Conservation (phyloP, 305 asterid genomes). For the Solanum hybrid region DNA sequence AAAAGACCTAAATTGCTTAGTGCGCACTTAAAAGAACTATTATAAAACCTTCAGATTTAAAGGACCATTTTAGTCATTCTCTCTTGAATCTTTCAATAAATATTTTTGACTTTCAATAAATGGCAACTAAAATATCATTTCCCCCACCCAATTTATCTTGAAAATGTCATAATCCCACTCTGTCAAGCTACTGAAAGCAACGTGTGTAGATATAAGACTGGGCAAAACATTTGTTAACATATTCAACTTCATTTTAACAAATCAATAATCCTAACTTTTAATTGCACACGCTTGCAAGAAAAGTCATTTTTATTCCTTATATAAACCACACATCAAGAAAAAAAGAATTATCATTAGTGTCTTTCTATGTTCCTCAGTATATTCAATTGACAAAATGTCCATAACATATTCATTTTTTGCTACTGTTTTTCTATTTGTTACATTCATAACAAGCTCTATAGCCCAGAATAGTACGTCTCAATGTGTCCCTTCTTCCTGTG, state of each 20-base stretch:
- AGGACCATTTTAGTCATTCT: background rate
- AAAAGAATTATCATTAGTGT: background rate
- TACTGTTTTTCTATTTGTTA: background rate
- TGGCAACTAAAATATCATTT: background rate
- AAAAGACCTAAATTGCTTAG: background rate
- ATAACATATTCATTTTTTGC: background rate
- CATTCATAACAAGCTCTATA: background rate
- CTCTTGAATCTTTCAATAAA: background rate
- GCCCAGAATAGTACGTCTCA: background rate
- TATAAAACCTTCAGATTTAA: background rate
- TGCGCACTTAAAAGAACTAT: background rate
- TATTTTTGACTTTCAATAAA: background rate
- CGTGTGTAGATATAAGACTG: background rate
- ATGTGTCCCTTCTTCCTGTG: slow-evolving; percentile 12
- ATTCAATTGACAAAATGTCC: background rate
- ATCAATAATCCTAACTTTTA: background rate
- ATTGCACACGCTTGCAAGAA: background rate
- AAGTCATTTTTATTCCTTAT: background rate
- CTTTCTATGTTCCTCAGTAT: background rate
- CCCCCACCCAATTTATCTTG: background rate
- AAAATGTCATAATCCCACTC: background rate
- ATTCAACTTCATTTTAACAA: background rate
- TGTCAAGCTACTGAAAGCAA: background rate
- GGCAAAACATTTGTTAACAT: background rate
- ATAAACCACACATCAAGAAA: background rate